phyloP scores from a whole-genome alignment of 306 rosid species.

The Erythrophleum fordii region DNA sequence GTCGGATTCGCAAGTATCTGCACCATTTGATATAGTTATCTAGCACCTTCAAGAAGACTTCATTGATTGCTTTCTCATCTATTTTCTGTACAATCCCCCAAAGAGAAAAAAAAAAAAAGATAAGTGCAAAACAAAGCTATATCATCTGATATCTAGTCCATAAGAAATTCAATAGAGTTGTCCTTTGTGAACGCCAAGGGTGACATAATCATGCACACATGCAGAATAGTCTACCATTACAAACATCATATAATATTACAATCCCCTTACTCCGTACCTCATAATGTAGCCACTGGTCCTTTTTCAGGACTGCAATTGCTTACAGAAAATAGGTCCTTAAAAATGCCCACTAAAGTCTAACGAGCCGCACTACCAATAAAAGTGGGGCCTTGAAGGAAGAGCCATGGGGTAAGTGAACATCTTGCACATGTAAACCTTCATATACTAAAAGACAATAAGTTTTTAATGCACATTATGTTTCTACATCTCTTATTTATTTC shows the following conservation, averaged over 20 bases:
- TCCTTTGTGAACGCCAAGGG: not conserved
- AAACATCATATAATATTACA: not conserved
- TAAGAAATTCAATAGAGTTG: slow-evolving; percentile 19
- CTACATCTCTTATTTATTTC: not conserved
- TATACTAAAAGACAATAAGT: not conserved
- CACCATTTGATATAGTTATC: slow-evolving; percentile 96
- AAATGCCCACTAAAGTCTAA: not conserved
- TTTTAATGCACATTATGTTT: not conserved
- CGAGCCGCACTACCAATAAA: not conserved
- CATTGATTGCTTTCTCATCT: slow-evolving; percentile 84
- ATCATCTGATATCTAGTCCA: slow-evolving; percentile 14
- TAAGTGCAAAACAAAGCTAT: not conserved
- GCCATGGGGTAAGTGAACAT: not conserved
- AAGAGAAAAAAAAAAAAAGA: slow-evolving; percentile 20
- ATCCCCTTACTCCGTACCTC: not conserved
- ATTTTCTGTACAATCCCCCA: slow-evolving; percentile 66
- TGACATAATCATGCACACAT: slow-evolving; percentile 17
- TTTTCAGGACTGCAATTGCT: slow-evolving; percentile 5
- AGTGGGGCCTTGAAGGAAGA: not conserved
- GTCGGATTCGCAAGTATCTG: slow-evolving; percentile 78
- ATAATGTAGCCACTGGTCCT: slow-evolving; percentile 5
- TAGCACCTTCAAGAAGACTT: slow-evolving; percentile 82
- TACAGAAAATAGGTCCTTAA: not conserved
- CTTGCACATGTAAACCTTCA: not conserved
- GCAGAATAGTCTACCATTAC: not conserved